A percentile compares a stretch with the other conserved stretches of the same genome.
Evolutionary conservation across 257 asterid species (phyloP).

Genomic region (Rubia yunnanensis): DNA sequence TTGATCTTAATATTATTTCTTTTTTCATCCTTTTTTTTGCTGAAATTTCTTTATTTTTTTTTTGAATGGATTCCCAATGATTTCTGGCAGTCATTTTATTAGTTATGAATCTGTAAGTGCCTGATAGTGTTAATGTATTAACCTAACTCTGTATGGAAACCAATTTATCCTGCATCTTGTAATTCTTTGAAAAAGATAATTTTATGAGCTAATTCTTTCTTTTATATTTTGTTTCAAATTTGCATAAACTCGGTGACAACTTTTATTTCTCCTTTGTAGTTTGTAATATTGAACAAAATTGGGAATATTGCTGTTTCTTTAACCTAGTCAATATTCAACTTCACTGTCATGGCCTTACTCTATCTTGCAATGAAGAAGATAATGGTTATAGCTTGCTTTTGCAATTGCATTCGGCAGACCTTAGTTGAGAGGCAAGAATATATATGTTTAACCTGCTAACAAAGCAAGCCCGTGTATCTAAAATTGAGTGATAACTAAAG

Average conservation of each 20-base stretch:
- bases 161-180: background rate
- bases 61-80: too few species aligned
- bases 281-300: background rate
- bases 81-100: background rate
- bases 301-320: background rate
- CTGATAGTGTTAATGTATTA: background rate
- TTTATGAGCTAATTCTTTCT: too few species aligned
- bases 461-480: background rate
- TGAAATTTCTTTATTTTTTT: background rate
- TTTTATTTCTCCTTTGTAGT: background rate
- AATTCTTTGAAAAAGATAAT: background rate
- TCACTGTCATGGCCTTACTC: background rate
- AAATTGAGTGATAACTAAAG: background rate
- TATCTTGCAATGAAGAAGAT: background rate
- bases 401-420: background rate
- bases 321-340: background rate
- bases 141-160: background rate
- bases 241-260: background rate
- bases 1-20: background rate
- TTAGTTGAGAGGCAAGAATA: background rate
- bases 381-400: background rate
- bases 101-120: background rate
- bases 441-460: too few species aligned
- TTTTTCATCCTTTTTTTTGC: background rate
- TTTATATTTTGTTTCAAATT: background rate